Conservation (phyloP, 2,329 filamentous ascomycete species). For the Ophiocordyceps unilateralis region DNA sequence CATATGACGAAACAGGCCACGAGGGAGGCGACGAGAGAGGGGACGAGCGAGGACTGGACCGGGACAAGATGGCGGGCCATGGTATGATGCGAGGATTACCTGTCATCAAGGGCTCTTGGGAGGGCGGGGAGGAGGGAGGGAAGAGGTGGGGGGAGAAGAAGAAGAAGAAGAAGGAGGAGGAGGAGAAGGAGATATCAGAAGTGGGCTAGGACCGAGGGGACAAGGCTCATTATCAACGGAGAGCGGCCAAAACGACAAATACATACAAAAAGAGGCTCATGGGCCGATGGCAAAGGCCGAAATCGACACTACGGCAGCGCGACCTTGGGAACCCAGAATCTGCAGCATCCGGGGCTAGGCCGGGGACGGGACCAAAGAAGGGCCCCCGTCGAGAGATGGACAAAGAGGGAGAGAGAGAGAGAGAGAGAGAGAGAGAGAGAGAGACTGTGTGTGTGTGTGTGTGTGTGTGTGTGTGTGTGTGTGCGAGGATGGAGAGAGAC, state of each 20-base stretch:
- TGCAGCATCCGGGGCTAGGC: not conserved
- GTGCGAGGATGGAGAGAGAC: too few relatives aligned
- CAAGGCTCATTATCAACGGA: not conserved
- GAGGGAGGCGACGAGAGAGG: not conserved
- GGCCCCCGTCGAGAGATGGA: not conserved
- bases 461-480: too few relatives aligned
- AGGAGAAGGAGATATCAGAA: not conserved
- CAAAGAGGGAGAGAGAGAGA: not conserved
- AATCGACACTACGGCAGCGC: not conserved
- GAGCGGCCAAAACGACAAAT: not conserved
- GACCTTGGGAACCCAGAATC: not conserved
- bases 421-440: not conserved
- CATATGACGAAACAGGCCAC: not conserved
- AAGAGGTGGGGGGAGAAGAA: not conserved
- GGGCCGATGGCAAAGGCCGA: not conserved
- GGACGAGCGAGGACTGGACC: too few relatives aligned
- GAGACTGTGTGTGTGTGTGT: not conserved
- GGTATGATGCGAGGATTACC: constrained; percentile 1
- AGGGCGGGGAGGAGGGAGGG: not conserved
- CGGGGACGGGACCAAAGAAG: not conserved
- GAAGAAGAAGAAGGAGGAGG: not conserved
- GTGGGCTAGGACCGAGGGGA: not conserved
- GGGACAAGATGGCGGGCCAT: too few relatives aligned
- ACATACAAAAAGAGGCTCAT: not conserved
- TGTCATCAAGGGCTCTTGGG: not conserved